These are phyloP conservation scores for Datisca glomerata DNA, from an alignment of 306 rosid genomes.

Conservation along the genomic window DNA sequence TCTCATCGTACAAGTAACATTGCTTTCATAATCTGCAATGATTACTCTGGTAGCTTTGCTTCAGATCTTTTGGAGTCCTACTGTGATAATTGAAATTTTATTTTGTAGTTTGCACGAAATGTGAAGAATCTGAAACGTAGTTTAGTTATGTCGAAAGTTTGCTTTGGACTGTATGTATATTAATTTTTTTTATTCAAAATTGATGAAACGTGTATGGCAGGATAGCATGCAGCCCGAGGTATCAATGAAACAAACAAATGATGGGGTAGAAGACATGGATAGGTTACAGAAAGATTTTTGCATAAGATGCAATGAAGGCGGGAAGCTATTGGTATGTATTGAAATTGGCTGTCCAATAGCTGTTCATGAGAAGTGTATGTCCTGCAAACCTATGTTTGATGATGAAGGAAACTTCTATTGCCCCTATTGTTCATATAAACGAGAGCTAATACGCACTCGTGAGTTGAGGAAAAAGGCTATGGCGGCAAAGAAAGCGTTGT, in stretches of 20 bases:
- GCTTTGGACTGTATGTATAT: too few species aligned
- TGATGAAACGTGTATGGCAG: conserved; percentile 3
- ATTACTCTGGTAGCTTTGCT: too few species aligned
- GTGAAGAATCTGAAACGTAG: too few species aligned
- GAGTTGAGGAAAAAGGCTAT: conserved; percentile 25
- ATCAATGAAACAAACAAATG: conserved; percentile 1
- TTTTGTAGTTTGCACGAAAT: too few species aligned
- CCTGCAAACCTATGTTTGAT: conserved; percentile 41
- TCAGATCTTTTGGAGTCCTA: too few species aligned
- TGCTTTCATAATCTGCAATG: too few species aligned
- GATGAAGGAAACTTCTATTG: conserved; percentile 43
- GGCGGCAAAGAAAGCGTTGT: conserved; percentile 31
- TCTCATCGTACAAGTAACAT: too few species aligned
- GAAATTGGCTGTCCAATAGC: conserved; percentile 41
- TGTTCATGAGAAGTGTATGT: conserved; percentile 42
- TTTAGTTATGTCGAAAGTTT: too few species aligned
- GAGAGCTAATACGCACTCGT: conserved; percentile 10
- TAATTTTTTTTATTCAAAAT: neutral
- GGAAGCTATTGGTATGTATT: conserved; percentile 31
- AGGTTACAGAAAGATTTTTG: conserved; percentile 20
- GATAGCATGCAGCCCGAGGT: neutral
- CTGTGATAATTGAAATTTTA: too few species aligned
- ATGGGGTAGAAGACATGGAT: conserved; percentile 10
- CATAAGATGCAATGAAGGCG: conserved; percentile 30
- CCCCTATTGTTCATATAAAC: conserved; percentile 51